A percentile compares a stretch with the other conserved stretches of the same genome.
Evolutionary conservation across 202 grass and related monocot species (phyloP).

Genomic region (Carex arenaria): DNA sequence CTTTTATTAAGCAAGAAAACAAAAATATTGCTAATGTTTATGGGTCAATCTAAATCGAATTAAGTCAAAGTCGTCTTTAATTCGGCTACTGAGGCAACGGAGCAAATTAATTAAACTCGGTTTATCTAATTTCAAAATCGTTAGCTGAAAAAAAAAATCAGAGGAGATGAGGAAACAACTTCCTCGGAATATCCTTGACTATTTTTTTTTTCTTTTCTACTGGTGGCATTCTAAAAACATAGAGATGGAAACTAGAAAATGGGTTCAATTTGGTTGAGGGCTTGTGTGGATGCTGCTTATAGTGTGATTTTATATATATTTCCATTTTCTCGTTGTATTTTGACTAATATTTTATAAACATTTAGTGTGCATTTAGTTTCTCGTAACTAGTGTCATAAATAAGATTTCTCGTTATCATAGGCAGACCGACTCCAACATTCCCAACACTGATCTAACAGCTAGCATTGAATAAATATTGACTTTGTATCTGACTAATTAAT

Average conservation of each 20-base stretch:
- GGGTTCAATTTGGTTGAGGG: not conserved
- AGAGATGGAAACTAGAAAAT: no score
- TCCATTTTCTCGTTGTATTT: not conserved
- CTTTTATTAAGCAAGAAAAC: not conserved
- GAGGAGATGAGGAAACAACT: not conserved
- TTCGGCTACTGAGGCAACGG: no score
- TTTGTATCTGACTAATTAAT: not conserved
- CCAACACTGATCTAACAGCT: not conserved
- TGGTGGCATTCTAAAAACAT: not conserved
- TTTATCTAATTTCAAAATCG: not conserved
- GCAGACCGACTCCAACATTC: not conserved
- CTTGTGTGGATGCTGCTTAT: not conserved
- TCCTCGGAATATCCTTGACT: not conserved
- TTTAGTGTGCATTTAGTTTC: not conserved
- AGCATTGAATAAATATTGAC: not conserved
- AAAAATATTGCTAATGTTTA: not conserved
- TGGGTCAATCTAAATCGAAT: not conserved
- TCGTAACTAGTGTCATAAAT: not conserved
- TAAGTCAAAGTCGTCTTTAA: not conserved
- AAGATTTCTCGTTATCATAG: not conserved
- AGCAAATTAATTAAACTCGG: not conserved
- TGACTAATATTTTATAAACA: not conserved
- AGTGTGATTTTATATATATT: not conserved
- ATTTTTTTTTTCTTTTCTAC: no score
- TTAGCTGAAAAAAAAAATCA: not conserved